Evolutionary conservation across 108 stramenopile genomes (phyloP).

Genomic region (Fistulifera solaris): DNA sequence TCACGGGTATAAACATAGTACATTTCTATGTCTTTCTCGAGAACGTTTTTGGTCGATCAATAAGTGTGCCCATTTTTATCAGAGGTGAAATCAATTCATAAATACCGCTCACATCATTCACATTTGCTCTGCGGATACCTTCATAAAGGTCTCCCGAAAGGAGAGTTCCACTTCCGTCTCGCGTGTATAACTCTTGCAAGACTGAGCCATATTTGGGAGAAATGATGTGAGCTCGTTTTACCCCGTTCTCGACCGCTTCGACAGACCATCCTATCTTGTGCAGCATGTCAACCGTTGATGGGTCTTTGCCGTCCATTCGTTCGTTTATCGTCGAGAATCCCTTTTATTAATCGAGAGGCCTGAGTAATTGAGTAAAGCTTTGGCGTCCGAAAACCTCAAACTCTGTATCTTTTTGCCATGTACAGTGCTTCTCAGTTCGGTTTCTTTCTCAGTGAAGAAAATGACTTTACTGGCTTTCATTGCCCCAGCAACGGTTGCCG

Average conservation of each 20-base stretch:
- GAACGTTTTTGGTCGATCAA: conserved; percentile 63
- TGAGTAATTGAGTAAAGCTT: conserved; percentile 48
- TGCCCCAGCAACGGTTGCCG: conserved; percentile 67
- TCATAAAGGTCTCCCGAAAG: conserved; percentile 92
- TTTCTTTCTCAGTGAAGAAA: conserved; percentile 61
- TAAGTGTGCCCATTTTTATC: conserved; percentile 73
- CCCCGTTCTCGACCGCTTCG: conserved; percentile 74
- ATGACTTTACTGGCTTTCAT: conserved; percentile 82
- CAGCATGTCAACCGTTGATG: conserved; percentile 39
- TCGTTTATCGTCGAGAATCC: conserved; percentile 34
- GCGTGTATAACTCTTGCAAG: conserved; percentile 92
- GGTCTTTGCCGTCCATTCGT: conserved; percentile 19
- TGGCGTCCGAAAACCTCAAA: conserved; percentile 70
- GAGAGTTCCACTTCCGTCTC: conserved; percentile 89
- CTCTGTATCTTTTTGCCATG: conserved; percentile 67
- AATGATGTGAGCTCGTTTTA: conserved; percentile 84
- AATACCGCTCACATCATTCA: conserved; percentile 79
- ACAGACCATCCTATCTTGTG: conserved; percentile 73
- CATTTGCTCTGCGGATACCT: conserved; percentile 81
- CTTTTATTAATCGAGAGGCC: conserved; percentile 50
- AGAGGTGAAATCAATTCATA: conserved; percentile 82
- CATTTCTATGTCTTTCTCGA: conserved; percentile 72
- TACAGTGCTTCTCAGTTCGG: conserved; percentile 41
- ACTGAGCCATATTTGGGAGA: conserved; percentile 73
- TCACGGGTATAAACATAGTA: conserved; percentile 91